These are phyloP conservation scores for Teratosphaeria zuluensis DNA, from an alignment of 2,329 filamentous ascomycete genomes.

Conservation along the genomic window DNA sequence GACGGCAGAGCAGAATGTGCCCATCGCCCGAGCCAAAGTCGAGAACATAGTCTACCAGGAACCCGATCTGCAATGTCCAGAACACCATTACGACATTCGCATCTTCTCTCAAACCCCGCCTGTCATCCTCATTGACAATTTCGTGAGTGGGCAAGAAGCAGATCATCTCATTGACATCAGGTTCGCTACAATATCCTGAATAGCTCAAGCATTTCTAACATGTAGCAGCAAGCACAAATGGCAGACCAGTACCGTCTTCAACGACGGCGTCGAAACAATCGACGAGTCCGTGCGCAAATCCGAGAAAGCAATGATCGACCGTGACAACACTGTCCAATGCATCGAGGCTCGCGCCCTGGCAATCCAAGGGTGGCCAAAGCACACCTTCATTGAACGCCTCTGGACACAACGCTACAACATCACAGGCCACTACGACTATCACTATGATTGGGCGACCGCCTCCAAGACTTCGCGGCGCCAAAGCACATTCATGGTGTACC, in stretches of 20 bases:
- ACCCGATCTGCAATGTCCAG: slow-evolving; percentile 27
- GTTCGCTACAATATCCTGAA: slow-evolving; percentile 25
- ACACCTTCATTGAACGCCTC: slow-evolving; percentile 51
- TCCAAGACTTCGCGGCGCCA: slow-evolving; percentile 30
- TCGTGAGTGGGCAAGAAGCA: slow-evolving; percentile 40
- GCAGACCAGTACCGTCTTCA: slow-evolving; percentile 45
- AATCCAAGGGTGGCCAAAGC: slow-evolving; percentile 51
- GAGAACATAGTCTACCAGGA: slow-evolving; percentile 35
- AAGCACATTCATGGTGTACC: slow-evolving; percentile 54
- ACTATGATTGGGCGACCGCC: slow-evolving; percentile 48
- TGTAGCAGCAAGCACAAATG: slow-evolving; percentile 36
- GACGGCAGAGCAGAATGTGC: slow-evolving; percentile 3
- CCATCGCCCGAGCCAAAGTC: slow-evolving; percentile 16
- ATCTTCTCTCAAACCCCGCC: slow-evolving; percentile 45
- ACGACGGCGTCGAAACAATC: slow-evolving; percentile 36
- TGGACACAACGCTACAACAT: slow-evolving; percentile 52
- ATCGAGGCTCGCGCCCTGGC: slow-evolving; percentile 48
- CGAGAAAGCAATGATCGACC: slow-evolving; percentile 40
- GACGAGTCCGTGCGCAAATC: slow-evolving; percentile 44
- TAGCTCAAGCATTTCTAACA: slow-evolving; percentile 4
- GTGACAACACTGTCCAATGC: slow-evolving; percentile 44
- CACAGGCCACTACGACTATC: slow-evolving; percentile 48
- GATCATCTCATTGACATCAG: slow-evolving; percentile 44
- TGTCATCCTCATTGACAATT: slow-evolving; percentile 50
- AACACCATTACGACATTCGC: slow-evolving; percentile 34